A percentile compares a stretch with the other conserved stretches of the same genome.
These are phyloP conservation scores for Aulographum hederae DNA, from an alignment of 2,329 filamentous ascomycete species.

Conservation along the genomic window DNA sequence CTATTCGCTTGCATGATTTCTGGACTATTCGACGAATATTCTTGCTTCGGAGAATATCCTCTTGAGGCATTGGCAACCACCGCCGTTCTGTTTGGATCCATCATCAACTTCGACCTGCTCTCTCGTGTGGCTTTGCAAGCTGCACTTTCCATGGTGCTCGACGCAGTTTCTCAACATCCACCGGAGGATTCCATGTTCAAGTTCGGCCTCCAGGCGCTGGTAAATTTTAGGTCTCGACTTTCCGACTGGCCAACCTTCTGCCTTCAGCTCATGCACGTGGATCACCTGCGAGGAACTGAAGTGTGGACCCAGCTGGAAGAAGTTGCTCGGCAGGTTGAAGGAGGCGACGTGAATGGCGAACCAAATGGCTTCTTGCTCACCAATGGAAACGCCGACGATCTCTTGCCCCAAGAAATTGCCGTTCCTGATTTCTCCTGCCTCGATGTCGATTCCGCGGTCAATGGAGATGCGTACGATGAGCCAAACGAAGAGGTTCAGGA, in stretches of 20 bases:
- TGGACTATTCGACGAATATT: constrained; percentile 91
- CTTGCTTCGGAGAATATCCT: constrained; percentile 87
- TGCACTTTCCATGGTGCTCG: constrained; percentile 93
- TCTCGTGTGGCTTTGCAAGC: constrained; percentile 82
- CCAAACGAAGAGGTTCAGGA: constrained; percentile 75
- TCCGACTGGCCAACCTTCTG: constrained; percentile 95
- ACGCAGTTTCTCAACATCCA: constrained; percentile 72
- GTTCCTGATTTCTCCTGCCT: constrained; percentile 47
- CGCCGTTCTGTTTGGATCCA: constrained; percentile 87
- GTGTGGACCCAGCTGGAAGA: constrained; percentile 71
- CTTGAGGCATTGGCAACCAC: constrained; percentile 92
- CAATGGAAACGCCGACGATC: constrained; percentile 55
- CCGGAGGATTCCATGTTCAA: constrained; percentile 91
- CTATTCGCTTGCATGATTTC: constrained; percentile 98
- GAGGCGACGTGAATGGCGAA: constrained; percentile 37
- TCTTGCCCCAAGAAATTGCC: constrained; percentile 20
- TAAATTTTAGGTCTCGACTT: constrained; percentile 69
- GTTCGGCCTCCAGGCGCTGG: constrained; percentile 85
- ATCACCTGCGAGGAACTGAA: constrained; percentile 66
- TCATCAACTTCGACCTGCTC: constrained; percentile 85
- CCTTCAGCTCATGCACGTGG: constrained; percentile 64
- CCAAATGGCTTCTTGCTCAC: constrained; percentile 33
- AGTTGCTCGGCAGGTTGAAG: constrained; percentile 50
- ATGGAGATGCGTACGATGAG: constrained; percentile 53
- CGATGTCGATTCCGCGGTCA: constrained; percentile 50